Evolutionary conservation across 1,139 yeast genomes (phyloP).

Genomic region (Wickerhamiella infanticola): DNA sequence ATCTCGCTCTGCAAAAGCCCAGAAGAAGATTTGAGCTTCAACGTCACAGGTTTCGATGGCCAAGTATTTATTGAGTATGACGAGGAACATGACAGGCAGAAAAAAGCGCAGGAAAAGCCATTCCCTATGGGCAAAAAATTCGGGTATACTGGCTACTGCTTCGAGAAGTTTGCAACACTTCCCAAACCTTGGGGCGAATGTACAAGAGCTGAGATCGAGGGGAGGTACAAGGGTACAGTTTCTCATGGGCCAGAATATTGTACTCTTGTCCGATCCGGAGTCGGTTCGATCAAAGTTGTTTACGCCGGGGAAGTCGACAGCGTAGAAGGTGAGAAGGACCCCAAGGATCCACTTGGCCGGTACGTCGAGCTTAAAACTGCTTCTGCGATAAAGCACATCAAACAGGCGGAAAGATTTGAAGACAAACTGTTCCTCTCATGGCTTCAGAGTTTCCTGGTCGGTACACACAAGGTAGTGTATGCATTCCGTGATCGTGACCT

Average conservation of each 20-base stretch:
- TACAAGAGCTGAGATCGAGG: conserved; percentile 50
- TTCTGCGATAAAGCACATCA: conserved; percentile 36
- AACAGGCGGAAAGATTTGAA: conserved; percentile 49
- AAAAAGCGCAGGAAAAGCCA: conserved; percentile 16
- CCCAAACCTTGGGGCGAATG: conserved; percentile 62
- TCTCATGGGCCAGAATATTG: conserved; percentile 51
- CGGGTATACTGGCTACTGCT: conserved; percentile 39
- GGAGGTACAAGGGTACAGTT: conserved; percentile 40
- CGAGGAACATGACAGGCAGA: conserved; percentile 25
- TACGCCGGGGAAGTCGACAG: conserved; percentile 91
- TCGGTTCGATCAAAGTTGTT: conserved; percentile 52
- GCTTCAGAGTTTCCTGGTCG: conserved; percentile 88
- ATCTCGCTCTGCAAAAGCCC: conserved; percentile 44
- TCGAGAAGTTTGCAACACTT: conserved; percentile 65
- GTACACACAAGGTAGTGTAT: conserved; percentile 59
- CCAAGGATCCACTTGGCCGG: conserved; percentile 38
- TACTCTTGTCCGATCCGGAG: conserved; percentile 67
- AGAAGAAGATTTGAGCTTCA: conserved; percentile 36
- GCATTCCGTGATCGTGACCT: conserved; percentile 75
- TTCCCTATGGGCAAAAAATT: conserved; percentile 30
- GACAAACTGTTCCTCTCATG: conserved; percentile 36
- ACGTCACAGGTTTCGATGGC: conserved; percentile 57
- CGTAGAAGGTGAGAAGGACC: conserved; percentile 26
- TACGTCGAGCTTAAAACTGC: conserved; percentile 79
- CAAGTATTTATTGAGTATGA: conserved; percentile 70